Conservation (phyloP, 202 grass and related monocot genomes). For the Bolboschoenoplectus hybrid region DNA sequence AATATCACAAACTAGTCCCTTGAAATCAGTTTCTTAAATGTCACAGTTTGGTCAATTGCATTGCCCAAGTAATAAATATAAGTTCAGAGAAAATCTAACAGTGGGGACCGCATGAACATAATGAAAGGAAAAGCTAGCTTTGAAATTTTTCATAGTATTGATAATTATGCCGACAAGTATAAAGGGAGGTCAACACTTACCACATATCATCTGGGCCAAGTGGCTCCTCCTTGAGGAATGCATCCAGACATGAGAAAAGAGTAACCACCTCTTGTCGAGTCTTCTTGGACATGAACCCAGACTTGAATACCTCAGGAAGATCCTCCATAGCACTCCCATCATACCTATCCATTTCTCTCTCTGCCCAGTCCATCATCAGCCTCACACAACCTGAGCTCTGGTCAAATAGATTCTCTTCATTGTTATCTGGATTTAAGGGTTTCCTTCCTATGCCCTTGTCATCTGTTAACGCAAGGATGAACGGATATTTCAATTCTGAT, state of each 20-base stretch:
- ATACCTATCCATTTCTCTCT: constrained; percentile 69
- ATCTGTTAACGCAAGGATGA: constrained; percentile 77
- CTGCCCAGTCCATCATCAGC: constrained; percentile 85
- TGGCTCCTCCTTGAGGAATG: constrained; percentile 96
- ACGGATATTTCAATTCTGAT: constrained; percentile 46
- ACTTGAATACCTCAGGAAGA: constrained; percentile 88
- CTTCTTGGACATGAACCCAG: constrained; percentile 89
- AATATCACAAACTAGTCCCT: background rate
- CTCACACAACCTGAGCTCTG: constrained; percentile 38
- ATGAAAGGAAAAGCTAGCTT: constrained; percentile 21
- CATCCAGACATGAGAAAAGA: constrained; percentile 92
- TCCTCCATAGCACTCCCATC: constrained; percentile 69
- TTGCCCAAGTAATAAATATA: background rate
- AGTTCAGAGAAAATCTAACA: background rate
- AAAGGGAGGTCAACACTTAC: constrained; percentile 53
- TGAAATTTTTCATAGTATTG: background rate
- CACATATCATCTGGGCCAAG: constrained; percentile 99
- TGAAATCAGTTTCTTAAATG: background rate
- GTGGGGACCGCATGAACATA: background rate
- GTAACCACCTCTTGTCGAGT: constrained; percentile 84
- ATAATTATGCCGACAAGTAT: background rate
- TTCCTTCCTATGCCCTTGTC: constrained; percentile 59
- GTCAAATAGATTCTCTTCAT: constrained; percentile 9
- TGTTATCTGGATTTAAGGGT: constrained; percentile 52
- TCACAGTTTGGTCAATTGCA: too few relatives aligned